Base-by-base conservation (phyloP, 768 basidiomycete genomes). In the Boletus reticulatus region DNA sequence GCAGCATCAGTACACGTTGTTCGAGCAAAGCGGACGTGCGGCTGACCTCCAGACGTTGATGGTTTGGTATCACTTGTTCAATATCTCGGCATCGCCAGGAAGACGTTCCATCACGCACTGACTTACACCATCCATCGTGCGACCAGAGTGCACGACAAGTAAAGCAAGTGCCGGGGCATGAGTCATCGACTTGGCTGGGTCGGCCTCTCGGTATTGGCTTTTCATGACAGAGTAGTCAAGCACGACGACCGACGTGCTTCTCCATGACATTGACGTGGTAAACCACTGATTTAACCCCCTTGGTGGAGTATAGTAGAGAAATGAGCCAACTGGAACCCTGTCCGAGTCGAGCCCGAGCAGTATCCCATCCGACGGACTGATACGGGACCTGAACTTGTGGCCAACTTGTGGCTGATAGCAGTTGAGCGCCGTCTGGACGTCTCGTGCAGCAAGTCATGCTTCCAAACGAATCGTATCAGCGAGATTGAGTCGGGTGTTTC, bases 31-130 rank as follows among this genome's bases (percentile, higher is more conserved):
- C 16, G 11, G 20, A 32, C 10, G 9, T 14, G 6, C 6, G 17
- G 13, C 53, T 42, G 29, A 64, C 50, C 76, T 73, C 77, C 75
- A 78, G 48, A 76, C 68, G 57, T 77, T 78, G 60, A 78, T 75
- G 61, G 77, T 72, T 49, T 69, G 75, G 34, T 71, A 66, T 36
- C 75, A 73, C 4, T 66, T 64, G 48, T 72, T 65, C 50, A 77
- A 66, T n/a, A 78, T 17, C 71, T 75, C 73, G 2, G 74, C 76
- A 4, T 79, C 76, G 19, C 66, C 72, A 9, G 66, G 67, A 11
- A 73, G 69, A 43, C 74, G 73, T 7, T 67, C 32, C 37, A n/a
- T 39, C 20, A 50, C 8, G 8, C 24, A 7, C 52, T 38, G 14
- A 7, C 32, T 37, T 31, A 38, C 29, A 19, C 11, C 6, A 11